Evolutionary conservation across 2,329 filamentous ascomycete genomes (phyloP).

Genomic region (Chaetomiaceae sp.): DNA sequence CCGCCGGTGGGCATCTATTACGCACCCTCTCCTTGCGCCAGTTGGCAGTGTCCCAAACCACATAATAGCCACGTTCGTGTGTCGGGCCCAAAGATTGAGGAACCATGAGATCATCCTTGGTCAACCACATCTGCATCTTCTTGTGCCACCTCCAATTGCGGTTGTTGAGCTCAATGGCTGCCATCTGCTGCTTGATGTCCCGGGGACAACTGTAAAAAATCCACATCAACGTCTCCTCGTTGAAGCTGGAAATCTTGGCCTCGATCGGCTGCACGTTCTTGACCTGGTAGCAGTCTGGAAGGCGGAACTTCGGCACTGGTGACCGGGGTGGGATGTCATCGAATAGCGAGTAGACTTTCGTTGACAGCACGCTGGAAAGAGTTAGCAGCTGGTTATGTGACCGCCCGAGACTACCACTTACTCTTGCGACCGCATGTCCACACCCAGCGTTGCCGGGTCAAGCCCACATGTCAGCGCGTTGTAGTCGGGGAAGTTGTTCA

Average conservation of each 20-base stretch:
- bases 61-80: slow-evolving; percentile 62
- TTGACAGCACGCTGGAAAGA: slow-evolving; percentile 47
- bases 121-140: slow-evolving; percentile 62
- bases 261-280: slow-evolving; percentile 63
- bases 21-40: slow-evolving; percentile 60
- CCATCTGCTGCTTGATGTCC: slow-evolving; percentile 60
- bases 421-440: slow-evolving; percentile 56
- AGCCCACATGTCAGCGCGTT: slow-evolving; percentile 57
- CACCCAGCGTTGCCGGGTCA: slow-evolving; percentile 52
- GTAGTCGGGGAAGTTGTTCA: slow-evolving; percentile 61
- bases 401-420: slow-evolving; percentile 37
- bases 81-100: slow-evolving; percentile 55
- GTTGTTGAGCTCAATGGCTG: slow-evolving; percentile 57
- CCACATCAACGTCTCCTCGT: slow-evolving; percentile 65
- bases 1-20: neutral
- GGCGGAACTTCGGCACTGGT: slow-evolving; percentile 51
- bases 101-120: slow-evolving; percentile 63
- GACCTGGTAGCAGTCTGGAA: slow-evolving; percentile 64
- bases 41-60: slow-evolving; percentile 59
- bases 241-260: slow-evolving; percentile 62
- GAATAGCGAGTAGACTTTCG: slow-evolving; percentile 58
- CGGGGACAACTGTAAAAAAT: slow-evolving; percentile 65
- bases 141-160: slow-evolving; percentile 68
- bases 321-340: slow-evolving; percentile 57
- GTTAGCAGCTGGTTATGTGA: slow-evolving; percentile 19